Conservation (phyloP, 371 early-diverging fungal genomes). For the Syncephalastrum monosporum region DNA sequence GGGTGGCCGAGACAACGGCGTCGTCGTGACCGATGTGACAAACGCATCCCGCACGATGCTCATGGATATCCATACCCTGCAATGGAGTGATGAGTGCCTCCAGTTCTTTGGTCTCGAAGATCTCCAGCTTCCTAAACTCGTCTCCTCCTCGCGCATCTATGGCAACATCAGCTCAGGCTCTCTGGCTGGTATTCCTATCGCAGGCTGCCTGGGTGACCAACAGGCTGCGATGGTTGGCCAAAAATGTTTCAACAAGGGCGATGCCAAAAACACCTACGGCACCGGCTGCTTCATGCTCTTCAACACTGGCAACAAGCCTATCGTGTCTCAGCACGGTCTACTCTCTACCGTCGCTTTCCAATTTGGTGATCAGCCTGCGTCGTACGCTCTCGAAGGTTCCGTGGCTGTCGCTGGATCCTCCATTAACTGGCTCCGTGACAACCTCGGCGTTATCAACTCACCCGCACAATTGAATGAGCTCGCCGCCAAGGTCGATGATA, state of each 20-base stretch:
- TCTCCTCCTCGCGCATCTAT: constrained; percentile 80
- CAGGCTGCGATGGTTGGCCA: constrained; percentile 96
- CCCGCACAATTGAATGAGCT: constrained; percentile 68
- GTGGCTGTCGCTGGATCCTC: constrained; percentile 92
- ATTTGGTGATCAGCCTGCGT: constrained; percentile 69
- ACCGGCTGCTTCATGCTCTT: constrained; percentile 96
- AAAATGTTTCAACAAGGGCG: constrained; percentile 81
- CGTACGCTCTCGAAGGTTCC: constrained; percentile 92
- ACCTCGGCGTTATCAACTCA: constrained; percentile 71
- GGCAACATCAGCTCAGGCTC: constrained; percentile 61
- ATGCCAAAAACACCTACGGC: constrained; percentile 94
- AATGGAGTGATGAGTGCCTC: constrained; percentile 79
- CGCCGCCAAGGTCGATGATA: constrained; percentile 58
- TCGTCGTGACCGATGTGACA: constrained; percentile 88
- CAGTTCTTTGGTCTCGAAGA: constrained; percentile 73
- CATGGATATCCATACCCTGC: constrained; percentile 78
- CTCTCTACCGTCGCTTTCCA: constrained; percentile 91
- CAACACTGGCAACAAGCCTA: constrained; percentile 83
- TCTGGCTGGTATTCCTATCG: constrained; percentile 64
- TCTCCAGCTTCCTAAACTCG: constrained; percentile 72
- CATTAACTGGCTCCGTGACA: constrained; percentile 89
- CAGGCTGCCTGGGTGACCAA: constrained; percentile 92
- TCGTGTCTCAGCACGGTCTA: constrained; percentile 80
- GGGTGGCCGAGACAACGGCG: constrained; percentile 68
- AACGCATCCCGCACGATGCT: constrained; percentile 94